phyloP scores from a whole-genome alignment of 345 rosid species.

The Raphanus raphanistrum region DNA sequence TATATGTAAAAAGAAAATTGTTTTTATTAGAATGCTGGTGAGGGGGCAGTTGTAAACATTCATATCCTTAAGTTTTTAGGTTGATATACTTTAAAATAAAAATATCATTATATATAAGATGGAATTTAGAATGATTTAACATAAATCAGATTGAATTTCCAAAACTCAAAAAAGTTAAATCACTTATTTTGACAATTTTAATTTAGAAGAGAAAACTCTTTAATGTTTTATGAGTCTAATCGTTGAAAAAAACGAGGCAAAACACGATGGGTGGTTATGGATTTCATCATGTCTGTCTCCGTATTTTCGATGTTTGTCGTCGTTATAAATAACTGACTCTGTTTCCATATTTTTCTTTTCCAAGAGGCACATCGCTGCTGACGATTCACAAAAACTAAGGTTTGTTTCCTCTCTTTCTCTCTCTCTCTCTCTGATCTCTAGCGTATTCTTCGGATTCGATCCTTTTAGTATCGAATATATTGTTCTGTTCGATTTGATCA shows the following conservation, averaged over 20 bases:
- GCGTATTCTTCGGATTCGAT: neutral
- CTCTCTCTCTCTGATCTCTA: neutral
- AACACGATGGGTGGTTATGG: neutral
- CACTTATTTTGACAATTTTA: neutral
- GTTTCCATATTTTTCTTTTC: neutral
- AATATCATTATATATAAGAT: no score
- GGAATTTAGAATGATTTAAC: no score
- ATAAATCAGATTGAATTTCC: no score
- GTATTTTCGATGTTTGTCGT: neutral
- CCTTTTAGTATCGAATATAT: neutral
- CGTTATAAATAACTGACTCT: constrained; percentile 15
- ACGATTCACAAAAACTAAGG: constrained; percentile 2
- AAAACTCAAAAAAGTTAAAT: no score
- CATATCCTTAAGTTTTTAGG: no score
- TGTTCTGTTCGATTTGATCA: neutral
- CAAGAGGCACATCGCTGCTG: neutral
- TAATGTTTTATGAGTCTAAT: neutral
- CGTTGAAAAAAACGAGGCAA: neutral
- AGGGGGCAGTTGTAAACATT: no score
- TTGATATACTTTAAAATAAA: no score
- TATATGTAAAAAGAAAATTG: no score
- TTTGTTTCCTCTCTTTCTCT: neutral
- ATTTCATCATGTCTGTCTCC: neutral
- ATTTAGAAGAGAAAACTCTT: neutral
- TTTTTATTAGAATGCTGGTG: no score